A percentile compares a stretch with the other conserved stretches of the same genome.
These are phyloP conservation scores for Zygoascus sp. DNA, from an alignment of 1,139 yeast species.

Conservation along the genomic window DNA sequence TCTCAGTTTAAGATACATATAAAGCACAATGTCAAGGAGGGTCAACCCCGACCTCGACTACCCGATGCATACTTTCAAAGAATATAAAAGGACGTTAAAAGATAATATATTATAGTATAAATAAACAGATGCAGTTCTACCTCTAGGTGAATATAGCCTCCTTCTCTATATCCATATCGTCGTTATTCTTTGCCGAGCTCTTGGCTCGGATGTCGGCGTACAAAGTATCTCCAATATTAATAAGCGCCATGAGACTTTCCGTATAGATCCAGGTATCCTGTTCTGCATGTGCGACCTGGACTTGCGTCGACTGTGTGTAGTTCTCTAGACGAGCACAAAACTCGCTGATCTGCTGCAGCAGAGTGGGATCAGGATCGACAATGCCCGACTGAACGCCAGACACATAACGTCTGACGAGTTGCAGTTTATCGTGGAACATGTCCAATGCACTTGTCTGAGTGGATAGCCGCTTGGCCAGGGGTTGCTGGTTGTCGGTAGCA, in stretches of 20 bases:
- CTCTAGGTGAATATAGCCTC: neutral
- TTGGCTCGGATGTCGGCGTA: constrained; percentile 2
- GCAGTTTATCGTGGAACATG: constrained; percentile 30
- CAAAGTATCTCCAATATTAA: constrained; percentile 22
- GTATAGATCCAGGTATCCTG: constrained; percentile 27
- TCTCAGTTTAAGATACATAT: neutral
- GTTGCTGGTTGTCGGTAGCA: constrained; percentile 9
- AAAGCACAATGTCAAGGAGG: neutral
- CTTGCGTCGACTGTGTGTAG: neutral
- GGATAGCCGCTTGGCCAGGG: constrained; percentile 19
- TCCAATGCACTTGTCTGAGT: constrained; percentile 32
- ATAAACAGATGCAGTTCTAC: neutral
- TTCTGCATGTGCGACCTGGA: constrained; percentile 16
- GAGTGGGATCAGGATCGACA: constrained; percentile 22
- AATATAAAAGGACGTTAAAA: neutral
- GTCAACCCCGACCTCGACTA: neutral
- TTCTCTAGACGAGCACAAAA: constrained; percentile 16
- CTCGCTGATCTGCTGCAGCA: constrained; percentile 28
- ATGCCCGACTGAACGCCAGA: constrained; percentile 20
- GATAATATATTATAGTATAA: neutral
- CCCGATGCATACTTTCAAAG: too few species aligned
- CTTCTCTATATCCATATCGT: neutral
- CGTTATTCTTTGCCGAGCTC: neutral
- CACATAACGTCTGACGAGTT: constrained; percentile 26
- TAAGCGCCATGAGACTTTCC: constrained; percentile 24